Evolutionary conservation across 495 filamentous ascomycete genomes (phyloP), one percentile per base, ranked within the genome.

Genomic region (Baudoinia panamericana): DNA sequence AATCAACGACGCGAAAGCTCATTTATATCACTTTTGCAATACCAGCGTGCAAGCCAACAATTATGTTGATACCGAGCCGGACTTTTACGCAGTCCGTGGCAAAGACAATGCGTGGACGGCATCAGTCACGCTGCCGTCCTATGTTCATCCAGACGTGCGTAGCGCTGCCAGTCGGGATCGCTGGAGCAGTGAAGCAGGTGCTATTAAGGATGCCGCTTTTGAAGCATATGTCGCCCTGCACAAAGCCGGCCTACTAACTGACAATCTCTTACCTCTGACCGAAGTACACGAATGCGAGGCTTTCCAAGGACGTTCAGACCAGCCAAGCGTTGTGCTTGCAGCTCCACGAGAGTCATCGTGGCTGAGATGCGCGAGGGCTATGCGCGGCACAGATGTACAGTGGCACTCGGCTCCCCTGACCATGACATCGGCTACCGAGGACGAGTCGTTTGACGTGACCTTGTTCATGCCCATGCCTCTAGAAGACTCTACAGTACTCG

Each of bases 11-110:
- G 82, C 82, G 0, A 65, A 77, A 16, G 51, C 65, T 10, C 87
- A 93, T 57, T 70, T 97, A 2, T 64, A 81, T 36, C 85, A 94
- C 55, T 94, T 94, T 49, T 95, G 84, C 54, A 60, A 62, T 13
- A 32, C 38, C 20, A 37, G 41, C 10, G 67, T 68, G 0, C 72
- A 76, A 10, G 48, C 54, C 0, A 62, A 66, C 17, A 63, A 67
- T 21, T 81, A 80, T 43, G 62, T 65, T 12, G 66, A 77, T 24
- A 59, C 60, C 17, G 53, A 59, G 4, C 72, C 76, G 0, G 52
- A 63, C 9, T 13, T 32, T 15, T 23, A 36, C 17, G 53, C 37
- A 4, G 15, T n/a, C 8, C 19, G 27, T 3, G 56, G 28, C 9
- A 22, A 21, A 1, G 34, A 15, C 0, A 38, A 36, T 41, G 20